Conservation (phyloP, 371 early-diverging fungal species). For the Mortierella polycephala region DNA sequence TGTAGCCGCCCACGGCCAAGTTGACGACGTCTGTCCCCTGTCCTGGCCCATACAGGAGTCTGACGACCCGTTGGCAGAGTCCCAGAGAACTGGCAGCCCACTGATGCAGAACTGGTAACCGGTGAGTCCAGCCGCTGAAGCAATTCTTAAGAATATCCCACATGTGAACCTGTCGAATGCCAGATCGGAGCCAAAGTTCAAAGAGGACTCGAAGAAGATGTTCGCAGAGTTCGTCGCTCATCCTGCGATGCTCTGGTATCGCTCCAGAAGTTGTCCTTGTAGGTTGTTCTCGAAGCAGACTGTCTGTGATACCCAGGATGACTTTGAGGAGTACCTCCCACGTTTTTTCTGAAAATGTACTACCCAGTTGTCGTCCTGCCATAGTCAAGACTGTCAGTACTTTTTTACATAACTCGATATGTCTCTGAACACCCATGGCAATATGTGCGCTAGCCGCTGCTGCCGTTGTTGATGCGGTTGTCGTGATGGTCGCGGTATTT, state of each 20-base stretch:
- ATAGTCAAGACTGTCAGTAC: conserved; percentile 71
- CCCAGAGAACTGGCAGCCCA: conserved; percentile 75
- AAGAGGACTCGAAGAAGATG: conserved; percentile 74
- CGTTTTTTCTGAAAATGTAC: conserved; percentile 69
- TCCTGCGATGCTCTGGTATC: conserved; percentile 59
- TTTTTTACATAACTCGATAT: conserved; percentile 81
- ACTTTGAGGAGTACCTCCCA: conserved; percentile 84
- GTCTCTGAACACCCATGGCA: conserved; percentile 48
- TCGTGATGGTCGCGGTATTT: conserved; percentile 4
- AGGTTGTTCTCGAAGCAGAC: conserved; percentile 66
- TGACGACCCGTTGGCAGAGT: conserved; percentile 70
- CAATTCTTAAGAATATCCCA: conserved; percentile 76
- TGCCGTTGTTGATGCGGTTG: too few species aligned
- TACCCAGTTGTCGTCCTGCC: conserved; percentile 70
- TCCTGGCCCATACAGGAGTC: conserved; percentile 68
- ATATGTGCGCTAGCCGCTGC: too few species aligned
- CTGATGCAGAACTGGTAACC: conserved; percentile 72
- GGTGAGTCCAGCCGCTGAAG: conserved; percentile 79
- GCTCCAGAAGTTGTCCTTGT: conserved; percentile 15
- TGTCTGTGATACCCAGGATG: conserved; percentile 77
- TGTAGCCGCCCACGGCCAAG: conserved; percentile 65
- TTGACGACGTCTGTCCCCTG: conserved; percentile 67
- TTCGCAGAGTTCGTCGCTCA: conserved; percentile 84
- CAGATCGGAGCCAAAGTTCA: conserved; percentile 81
- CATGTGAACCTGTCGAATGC: conserved; percentile 72